Evolutionary conservation across 805 yeast genomes (phyloP).

Genomic region (Candida saitoana): DNA sequence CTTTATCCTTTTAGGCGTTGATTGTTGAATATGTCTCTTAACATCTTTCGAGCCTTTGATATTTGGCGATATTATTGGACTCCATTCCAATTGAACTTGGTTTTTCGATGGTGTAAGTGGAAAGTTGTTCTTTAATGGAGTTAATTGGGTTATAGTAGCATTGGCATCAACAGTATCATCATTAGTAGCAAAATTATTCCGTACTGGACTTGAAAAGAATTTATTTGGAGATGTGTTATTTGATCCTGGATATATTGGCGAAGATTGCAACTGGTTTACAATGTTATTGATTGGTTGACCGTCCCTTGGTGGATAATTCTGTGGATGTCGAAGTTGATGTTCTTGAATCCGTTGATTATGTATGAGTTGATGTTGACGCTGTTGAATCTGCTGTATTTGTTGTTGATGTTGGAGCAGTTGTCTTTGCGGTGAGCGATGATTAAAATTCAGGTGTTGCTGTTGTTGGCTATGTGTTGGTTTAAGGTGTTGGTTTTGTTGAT

Average conservation of each 20-base stretch:
- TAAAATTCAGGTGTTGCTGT: slow-evolving; percentile 5
- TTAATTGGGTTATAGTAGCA: slow-evolving; percentile 37
- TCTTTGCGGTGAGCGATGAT: neutral
- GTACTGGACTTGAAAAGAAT: slow-evolving; percentile 19
- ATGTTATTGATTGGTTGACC: slow-evolving; percentile 3
- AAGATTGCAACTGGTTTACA: slow-evolving; percentile 17
- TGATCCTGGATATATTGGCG: slow-evolving; percentile 20
- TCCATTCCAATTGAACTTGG: slow-evolving; percentile 37
- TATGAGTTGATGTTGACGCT: slow-evolving; percentile 1
- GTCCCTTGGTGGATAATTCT: neutral
- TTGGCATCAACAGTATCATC: slow-evolving; percentile 38
- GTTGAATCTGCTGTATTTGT: slow-evolving; percentile 3
- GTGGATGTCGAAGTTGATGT: slow-evolving; percentile 4
- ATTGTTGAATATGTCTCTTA: slow-evolving; percentile 30
- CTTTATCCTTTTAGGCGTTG: slow-evolving; percentile 46
- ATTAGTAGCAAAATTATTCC: slow-evolving; percentile 12
- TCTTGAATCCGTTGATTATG: slow-evolving; percentile 1
- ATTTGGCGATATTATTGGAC: slow-evolving; percentile 41
- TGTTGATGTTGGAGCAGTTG: slow-evolving; percentile 4
- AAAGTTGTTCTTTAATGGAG: slow-evolving; percentile 32
- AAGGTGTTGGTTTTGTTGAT: neutral
- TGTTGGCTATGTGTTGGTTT: slow-evolving; percentile 6
- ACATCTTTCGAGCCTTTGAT: slow-evolving; percentile 21
- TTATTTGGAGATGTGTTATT: slow-evolving; percentile 31
- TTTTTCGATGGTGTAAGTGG: slow-evolving; percentile 35